phyloP scores from a whole-genome alignment of 305 asterid genomes.

The Nicotiana rustica region DNA sequence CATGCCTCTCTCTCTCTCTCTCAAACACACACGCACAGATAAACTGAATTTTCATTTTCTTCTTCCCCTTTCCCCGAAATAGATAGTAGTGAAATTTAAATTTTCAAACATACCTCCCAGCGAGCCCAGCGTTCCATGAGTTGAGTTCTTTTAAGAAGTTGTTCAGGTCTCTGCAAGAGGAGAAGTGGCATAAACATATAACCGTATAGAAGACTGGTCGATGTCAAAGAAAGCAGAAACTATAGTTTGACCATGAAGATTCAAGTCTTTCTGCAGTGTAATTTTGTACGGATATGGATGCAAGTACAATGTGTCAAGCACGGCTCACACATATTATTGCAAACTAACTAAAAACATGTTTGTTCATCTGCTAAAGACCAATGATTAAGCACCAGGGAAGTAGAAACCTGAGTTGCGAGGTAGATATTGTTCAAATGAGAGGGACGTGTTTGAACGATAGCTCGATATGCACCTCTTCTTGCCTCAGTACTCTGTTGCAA shows the following conservation, averaged over 20 bases:
- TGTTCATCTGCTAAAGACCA: background rate
- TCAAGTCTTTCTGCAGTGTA: constrained; percentile 14
- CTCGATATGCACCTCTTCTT: constrained; percentile 90
- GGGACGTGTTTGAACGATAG: constrained; percentile 98
- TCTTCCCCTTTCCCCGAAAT: constrained; percentile 30
- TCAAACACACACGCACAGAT: background rate
- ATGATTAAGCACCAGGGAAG: constrained; percentile 35
- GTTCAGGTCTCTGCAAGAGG: constrained; percentile 93
- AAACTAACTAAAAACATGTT: constrained; percentile 12
- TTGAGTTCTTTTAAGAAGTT: constrained; percentile 94
- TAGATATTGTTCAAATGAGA: constrained; percentile 95
- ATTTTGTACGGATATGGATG: constrained; percentile 4
- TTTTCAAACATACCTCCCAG: constrained; percentile 88
- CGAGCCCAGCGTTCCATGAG: constrained; percentile 99
- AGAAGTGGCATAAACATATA: constrained; percentile 33
- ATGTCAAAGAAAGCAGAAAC: constrained; percentile 27
- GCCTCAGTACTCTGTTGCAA: constrained; percentile 78
- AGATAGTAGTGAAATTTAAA: constrained; percentile 37
- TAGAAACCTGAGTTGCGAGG: constrained; percentile 95
- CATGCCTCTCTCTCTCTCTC: background rate
- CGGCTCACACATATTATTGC: constrained; percentile 14
- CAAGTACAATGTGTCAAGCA: constrained; percentile 18
- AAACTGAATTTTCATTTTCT: background rate
- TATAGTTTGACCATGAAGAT: constrained; percentile 19
- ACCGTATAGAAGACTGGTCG: constrained; percentile 14